Evolutionary conservation across 352 stramenopile genomes (phyloP).

Genomic region (Globisporangium perplexum): DNA sequence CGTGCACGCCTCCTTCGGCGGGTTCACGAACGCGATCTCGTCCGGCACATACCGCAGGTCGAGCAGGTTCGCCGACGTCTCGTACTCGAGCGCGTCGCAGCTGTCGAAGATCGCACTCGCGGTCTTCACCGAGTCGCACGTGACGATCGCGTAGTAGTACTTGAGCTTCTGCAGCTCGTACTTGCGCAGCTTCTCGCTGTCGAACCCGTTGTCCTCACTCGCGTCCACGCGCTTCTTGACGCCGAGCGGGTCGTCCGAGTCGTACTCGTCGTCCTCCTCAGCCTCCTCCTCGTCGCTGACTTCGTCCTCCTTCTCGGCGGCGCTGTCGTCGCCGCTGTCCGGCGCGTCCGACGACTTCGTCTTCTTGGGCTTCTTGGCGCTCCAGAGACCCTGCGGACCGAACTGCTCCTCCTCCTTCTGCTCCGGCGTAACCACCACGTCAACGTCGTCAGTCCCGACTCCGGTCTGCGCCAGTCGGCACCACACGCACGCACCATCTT

Average conservation of each 20-base stretch:
- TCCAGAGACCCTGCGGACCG: slow-evolving; percentile 61
- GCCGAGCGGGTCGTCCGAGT: slow-evolving; percentile 66
- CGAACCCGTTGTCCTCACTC: slow-evolving; percentile 76
- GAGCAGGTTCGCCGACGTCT: slow-evolving; percentile 93
- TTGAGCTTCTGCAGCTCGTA: slow-evolving; percentile 97
- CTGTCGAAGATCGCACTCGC: slow-evolving; percentile 93
- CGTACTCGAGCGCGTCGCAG: slow-evolving; percentile 97
- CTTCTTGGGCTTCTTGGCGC: slow-evolving; percentile 19
- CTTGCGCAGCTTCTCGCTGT: slow-evolving; percentile 92
- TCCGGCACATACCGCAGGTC: slow-evolving; percentile 94
- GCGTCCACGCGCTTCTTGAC: slow-evolving; percentile 57
- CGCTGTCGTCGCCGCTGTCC: slow-evolving; percentile 13
- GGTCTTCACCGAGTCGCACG: slow-evolving; percentile 89
- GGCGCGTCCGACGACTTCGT: too few species aligned
- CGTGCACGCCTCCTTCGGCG: slow-evolving; percentile 82
- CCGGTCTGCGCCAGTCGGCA: too few species aligned
- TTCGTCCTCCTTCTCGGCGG: slow-evolving; percentile 13
- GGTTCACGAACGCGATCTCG: slow-evolving; percentile 84
- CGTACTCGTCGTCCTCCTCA: slow-evolving; percentile 40
- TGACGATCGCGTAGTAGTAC: slow-evolving; percentile 98
- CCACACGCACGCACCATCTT: slow-evolving; percentile 91
- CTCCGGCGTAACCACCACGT: slow-evolving; percentile 6
- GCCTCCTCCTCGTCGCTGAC: slow-evolving; percentile 25
- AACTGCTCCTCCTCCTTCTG: slow-evolving; percentile 79
- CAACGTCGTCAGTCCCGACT: not conserved